A percentile compares a stretch with the other conserved stretches of the same genome.
Conservation (phyloP, 768 basidiomycete genomes). For the Tylopilus plumbeoviolaceoides region DNA sequence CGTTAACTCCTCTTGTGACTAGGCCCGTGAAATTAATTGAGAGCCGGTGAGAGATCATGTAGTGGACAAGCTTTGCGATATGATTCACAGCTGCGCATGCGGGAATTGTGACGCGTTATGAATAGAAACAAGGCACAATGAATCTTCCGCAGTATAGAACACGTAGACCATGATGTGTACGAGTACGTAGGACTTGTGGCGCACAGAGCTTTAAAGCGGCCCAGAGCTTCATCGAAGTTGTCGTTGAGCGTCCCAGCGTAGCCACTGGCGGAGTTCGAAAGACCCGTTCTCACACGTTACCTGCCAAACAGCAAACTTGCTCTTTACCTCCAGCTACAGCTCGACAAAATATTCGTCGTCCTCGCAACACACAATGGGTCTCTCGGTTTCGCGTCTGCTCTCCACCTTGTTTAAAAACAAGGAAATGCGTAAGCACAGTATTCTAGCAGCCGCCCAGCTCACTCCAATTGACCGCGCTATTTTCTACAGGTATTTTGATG, state of each 20-base stretch:
- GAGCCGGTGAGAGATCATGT: too few species aligned
- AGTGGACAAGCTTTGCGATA: not conserved
- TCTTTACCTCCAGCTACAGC: slow-evolving; percentile 28
- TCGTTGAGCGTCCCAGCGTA: not conserved
- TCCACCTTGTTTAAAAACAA: slow-evolving; percentile 92
- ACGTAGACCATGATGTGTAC: slow-evolving; percentile 16
- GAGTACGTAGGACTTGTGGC: slow-evolving; percentile 7
- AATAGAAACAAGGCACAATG: not conserved
- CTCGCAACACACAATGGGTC: slow-evolving; percentile 60
- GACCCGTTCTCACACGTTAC: slow-evolving; percentile 27
- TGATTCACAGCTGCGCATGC: not conserved
- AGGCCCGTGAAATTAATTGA: not conserved
- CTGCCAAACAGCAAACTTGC: slow-evolving; percentile 32
- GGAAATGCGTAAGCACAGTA: slow-evolving; percentile 88
- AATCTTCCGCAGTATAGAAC: slow-evolving; percentile 6
- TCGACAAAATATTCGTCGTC: slow-evolving; percentile 28
- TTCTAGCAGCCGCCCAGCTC: slow-evolving; percentile 13
- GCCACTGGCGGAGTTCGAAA: slow-evolving; percentile 35
- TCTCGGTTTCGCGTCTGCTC: slow-evolving; percentile 71
- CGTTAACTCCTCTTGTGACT: too few species aligned
- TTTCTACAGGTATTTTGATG: slow-evolving; percentile 89
- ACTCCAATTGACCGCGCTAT: slow-evolving; percentile 22
- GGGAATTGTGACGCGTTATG: not conserved
- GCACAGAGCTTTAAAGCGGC: not conserved
- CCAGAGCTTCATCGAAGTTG: not conserved